Base-by-base conservation (phyloP, 805 yeast genomes). In the Debaryomyces hansenii region DNA sequence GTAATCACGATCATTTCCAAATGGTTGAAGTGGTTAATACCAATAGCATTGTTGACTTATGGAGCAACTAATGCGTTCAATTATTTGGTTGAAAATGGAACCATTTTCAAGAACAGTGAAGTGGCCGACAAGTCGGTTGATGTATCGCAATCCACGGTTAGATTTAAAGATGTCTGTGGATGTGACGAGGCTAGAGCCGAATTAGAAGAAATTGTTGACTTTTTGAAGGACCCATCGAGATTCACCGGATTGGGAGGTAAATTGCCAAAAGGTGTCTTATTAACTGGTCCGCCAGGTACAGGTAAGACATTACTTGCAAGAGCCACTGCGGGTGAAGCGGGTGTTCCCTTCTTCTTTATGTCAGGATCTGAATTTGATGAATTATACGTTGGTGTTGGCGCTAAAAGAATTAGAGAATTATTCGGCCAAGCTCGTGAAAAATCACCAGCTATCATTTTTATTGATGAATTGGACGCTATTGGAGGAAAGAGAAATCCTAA, bases 271-370 rank as follows among this genome's bases (percentile, higher is more conserved):
- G 99, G 99, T 75, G 96, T 94, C 5, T 73, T 94, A 48, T 75
- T 92, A 53, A 94, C 98, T 10, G 99, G 99, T 39, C 99, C 99
- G 33, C 99, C 99, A 36, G 99, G 99, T 70, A 92, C 99, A 5
- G 99, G 99, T 80, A 92, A 94, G 66, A 94, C 99, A 1, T 75
- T 92, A 55, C 79, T 94, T 53, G 98, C 98, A 0, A 83, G 98
- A 58, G 98, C 99, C 24, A 95, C 97, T 27, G 99, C 99, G 6
- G 98, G 98, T 53, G 98, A 92, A 69, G 98, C 99, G 5, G 98
- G 96, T 46, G 98, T 94, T 20, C 99, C 98, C 37, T 94, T 94
- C 63, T 92, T 91, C 70, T 92, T 92, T 69, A 92, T 94, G 97
- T 88, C 96, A 5, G 99, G 99, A 40, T 89, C 97, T 1, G 99